phyloP scores from a whole-genome alignment of 176 grass and related monocot genomes.

The Cenchrus americanus region DNA sequence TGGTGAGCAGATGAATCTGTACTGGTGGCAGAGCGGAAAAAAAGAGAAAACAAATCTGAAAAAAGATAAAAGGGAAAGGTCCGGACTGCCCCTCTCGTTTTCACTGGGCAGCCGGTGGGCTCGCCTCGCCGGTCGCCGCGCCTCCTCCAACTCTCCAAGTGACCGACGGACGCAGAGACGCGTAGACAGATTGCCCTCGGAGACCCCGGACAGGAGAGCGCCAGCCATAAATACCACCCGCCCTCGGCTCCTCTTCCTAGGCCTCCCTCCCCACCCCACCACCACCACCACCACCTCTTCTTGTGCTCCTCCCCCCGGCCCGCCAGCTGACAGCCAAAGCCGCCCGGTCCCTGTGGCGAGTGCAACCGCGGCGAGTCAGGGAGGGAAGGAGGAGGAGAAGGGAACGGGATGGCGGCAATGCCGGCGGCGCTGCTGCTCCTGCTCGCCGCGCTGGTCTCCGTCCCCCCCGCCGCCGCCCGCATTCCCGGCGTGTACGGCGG shows the following conservation, averaged over 20 bases:
- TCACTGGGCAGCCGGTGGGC: too few species aligned
- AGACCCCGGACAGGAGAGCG: too few species aligned
- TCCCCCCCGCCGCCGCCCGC: constrained; percentile 32
- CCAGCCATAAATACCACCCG: constrained; percentile 50
- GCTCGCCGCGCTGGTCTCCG: neutral
- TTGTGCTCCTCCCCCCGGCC: neutral
- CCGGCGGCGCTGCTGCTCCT: constrained; percentile 12
- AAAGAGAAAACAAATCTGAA: too few species aligned
- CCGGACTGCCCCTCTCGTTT: neutral
- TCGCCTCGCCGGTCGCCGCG: too few species aligned
- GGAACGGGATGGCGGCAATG: constrained; percentile 39
- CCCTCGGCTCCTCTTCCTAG: neutral
- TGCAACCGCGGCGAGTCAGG: neutral
- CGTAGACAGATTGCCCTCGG: too few species aligned
- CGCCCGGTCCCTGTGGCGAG: neutral
- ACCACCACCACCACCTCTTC: neutral
- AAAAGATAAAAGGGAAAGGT: neutral
- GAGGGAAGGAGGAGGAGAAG: neutral
- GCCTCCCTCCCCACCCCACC: neutral
- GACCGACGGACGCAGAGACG: too few species aligned
- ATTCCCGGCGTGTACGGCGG: constrained; percentile 61
- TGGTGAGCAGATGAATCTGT: too few species aligned
- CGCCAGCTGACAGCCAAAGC: neutral
- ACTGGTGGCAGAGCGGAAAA: too few species aligned
- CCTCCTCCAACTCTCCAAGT: too few species aligned